Evolutionary conservation across 2,329 filamentous ascomycete species (phyloP), one percentile per base, ranked within the genome.

Genomic region (Scedosporium boydii): DNA sequence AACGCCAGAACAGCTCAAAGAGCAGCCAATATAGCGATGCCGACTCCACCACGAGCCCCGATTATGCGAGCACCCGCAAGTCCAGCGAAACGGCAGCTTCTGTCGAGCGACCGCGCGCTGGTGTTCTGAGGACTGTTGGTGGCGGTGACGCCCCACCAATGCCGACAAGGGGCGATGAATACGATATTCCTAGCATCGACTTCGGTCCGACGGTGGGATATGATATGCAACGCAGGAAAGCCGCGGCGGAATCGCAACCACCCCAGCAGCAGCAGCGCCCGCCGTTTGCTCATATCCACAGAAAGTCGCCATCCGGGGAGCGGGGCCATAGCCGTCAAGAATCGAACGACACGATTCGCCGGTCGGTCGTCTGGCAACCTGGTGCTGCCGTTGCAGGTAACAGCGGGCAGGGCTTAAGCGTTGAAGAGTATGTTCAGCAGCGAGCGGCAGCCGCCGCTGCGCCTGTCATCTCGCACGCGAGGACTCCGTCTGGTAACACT

Each of bases 131-230:
- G 71, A 91, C 89, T 1, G 87, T 93, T 10, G 92, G 91, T 3
- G 78, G 78, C n/a, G 69, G 70, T 3, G 74, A 77, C 1, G 69
- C 68, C 6, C 38, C 27, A 12, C 68, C 55, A 56, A 62, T 34
- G 55, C 58, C 51, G 29, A 60, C 51, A 62, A 63, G 65, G 48
- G 64, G 64, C 59, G 59, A 71, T 0, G 70, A 77, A 14, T 78
- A 83, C 26, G 80, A 85, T 63, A 86, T 96, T 64, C 90, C 91
- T 1, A 76, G 82, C 4, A 84, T 96, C 65, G 87, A 97, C 72
- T 97, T 97, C 74, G 93, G 93, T 0, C 91, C 88, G 5, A 96
- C 93, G 0, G 77, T 90, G 68, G 87, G 89, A 64, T 88, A 91
- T 63, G 75, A 71, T 34, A 59, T 61, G 41, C 62, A 65, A 34